Evolutionary conservation across 1,139 yeast genomes (phyloP).

Genomic region (Suzukiozyma palmioleophila): DNA sequence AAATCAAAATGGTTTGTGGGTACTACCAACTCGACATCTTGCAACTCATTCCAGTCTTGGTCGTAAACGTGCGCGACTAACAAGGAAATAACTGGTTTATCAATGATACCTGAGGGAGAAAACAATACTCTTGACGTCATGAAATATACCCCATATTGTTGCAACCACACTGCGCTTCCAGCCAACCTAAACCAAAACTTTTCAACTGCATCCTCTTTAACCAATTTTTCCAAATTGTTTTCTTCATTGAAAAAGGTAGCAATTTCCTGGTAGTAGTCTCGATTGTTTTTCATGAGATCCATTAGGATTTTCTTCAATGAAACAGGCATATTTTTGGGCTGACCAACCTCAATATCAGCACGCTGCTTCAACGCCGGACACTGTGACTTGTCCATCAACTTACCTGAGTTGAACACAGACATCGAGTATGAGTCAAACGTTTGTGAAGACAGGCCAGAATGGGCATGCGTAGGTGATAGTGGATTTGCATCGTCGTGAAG

Average conservation of each 20-base stretch:
- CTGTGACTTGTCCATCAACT: background rate
- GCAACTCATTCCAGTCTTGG: slow-evolving; percentile 25
- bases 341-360: slow-evolving; percentile 10
- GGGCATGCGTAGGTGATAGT: too few species aligned
- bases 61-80: slow-evolving; percentile 23
- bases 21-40: slow-evolving; percentile 17
- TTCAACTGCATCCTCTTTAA: slow-evolving; percentile 13
- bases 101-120: slow-evolving; percentile 17
- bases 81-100: slow-evolving; percentile 22
- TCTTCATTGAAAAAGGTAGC: slow-evolving; percentile 15
- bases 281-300: background rate
- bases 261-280: slow-evolving; percentile 15
- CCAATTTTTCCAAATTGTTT: slow-evolving; percentile 12
- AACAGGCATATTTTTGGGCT: slow-evolving; percentile 7
- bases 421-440: too few species aligned
- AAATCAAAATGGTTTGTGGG: slow-evolving; percentile 20
- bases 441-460: too few species aligned
- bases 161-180: slow-evolving; percentile 31
- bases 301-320: background rate
- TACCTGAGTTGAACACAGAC: slow-evolving; percentile 8
- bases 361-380: slow-evolving; percentile 8
- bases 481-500: background rate
- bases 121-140: slow-evolving; percentile 29
- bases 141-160: slow-evolving; percentile 28
- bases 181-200: slow-evolving; percentile 29